A percentile compares a stretch with the other conserved stretches of the same genome.
These are phyloP conservation scores for Ambrosia trifida DNA, from an alignment of 129 eudicot genomes.

Conservation along the genomic window DNA sequence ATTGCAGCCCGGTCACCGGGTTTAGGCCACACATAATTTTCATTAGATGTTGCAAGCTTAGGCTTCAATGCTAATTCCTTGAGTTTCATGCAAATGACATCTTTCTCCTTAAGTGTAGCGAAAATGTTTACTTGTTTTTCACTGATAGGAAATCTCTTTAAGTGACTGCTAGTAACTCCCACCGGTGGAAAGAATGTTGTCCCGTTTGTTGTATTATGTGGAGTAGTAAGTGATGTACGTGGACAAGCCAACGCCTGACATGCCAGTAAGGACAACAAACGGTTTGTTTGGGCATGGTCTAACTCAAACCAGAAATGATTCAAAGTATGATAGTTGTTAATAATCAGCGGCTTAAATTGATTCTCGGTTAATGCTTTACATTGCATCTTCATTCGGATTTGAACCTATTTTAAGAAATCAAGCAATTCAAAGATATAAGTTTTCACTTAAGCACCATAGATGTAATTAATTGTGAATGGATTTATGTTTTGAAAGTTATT, in stretches of 20 bases:
- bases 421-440: constrained; percentile 3
- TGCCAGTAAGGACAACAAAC: constrained; percentile 48
- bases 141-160: constrained; percentile 25
- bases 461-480: not conserved
- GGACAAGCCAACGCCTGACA: constrained; percentile 44
- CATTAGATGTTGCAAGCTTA: not conserved
- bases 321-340: constrained; percentile 50
- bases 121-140: constrained; percentile 23
- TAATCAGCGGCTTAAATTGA: constrained; percentile 67
- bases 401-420: constrained; percentile 47
- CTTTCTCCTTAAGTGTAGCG: constrained; percentile 38
- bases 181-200: not conserved
- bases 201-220: constrained; percentile 27
- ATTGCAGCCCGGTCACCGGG: too few species aligned
- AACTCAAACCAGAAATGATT: constrained; percentile 83
- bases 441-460: not conserved
- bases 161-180: constrained; percentile 13
- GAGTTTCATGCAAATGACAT: constrained; percentile 54
- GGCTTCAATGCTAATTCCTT: constrained; percentile 46
- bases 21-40: too few species aligned
- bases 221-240: constrained; percentile 26
- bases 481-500: not conserved
- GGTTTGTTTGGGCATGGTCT: constrained; percentile 72
- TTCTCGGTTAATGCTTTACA: constrained; percentile 55
- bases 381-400: constrained; percentile 48